Conservation (phyloP, 768 basidiomycete genomes). For the Cyathus striatus region DNA sequence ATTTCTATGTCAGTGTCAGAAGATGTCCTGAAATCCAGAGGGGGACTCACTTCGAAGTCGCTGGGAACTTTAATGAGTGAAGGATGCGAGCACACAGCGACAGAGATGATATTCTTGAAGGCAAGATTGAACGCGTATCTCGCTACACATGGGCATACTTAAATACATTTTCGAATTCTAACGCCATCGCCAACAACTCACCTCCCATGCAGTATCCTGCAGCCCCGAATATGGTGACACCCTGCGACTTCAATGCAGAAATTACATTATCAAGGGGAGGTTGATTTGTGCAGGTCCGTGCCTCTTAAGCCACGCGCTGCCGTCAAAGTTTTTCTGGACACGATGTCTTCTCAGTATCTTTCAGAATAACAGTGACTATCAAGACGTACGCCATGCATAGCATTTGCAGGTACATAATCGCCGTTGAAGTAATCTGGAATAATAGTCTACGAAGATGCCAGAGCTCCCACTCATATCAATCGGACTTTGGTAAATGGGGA, state of each 20-base stretch:
- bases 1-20: slow-evolving; percentile 31
- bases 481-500: too few species aligned
- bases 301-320: slow-evolving; percentile 34
- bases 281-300: slow-evolving; percentile 38
- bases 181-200: slow-evolving; percentile 14
- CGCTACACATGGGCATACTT: slow-evolving; percentile 20
- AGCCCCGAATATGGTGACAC: slow-evolving; percentile 53
- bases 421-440: slow-evolving; percentile 36
- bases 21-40: neutral
- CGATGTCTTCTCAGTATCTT: neutral
- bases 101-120: slow-evolving; percentile 46
- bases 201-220: slow-evolving; percentile 73
- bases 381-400: slow-evolving; percentile 24
- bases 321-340: slow-evolving; percentile 26
- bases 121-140: slow-evolving; percentile 62
- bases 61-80: slow-evolving; percentile 52
- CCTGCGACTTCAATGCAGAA: slow-evolving; percentile 48
- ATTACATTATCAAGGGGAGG: slow-evolving; percentile 54
- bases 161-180: too few species aligned
- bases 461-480: too few species aligned
- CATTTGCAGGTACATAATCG: slow-evolving; percentile 32
- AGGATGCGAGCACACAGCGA: slow-evolving; percentile 51
- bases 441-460: slow-evolving; percentile 24
- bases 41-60: slow-evolving; percentile 51
- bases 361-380: slow-evolving; percentile 1